phyloP scores from a whole-genome alignment of 192 early-diverging fungal species.

The Backusella sp. region DNA sequence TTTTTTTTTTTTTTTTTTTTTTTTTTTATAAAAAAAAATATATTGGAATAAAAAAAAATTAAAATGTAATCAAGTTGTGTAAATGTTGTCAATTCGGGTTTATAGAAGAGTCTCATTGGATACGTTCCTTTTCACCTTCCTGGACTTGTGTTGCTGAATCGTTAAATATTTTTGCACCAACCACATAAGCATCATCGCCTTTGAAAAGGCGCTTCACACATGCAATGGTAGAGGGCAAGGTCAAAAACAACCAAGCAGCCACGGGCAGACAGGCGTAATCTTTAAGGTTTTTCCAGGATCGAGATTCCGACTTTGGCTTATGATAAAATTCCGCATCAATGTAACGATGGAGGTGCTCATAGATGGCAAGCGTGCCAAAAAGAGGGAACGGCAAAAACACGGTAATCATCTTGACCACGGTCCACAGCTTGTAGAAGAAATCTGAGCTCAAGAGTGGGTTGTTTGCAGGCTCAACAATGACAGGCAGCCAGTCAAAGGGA shows the following conservation, averaged over 20 bases:
- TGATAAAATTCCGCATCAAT: conserved; percentile 42
- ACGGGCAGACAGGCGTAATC: conserved; percentile 45
- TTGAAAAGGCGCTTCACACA: conserved; percentile 39
- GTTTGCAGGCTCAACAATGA: conserved; percentile 15
- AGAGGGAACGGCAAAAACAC: conserved; percentile 42
- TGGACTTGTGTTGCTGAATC: not conserved
- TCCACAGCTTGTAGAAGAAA: conserved; percentile 39
- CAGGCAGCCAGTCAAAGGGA: conserved; percentile 22
- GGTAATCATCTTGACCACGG: conserved; percentile 39
- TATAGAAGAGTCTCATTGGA: not conserved
- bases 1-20: too few relatives aligned
- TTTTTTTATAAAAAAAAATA: too few relatives aligned
- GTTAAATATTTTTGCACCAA: conserved; percentile 38
- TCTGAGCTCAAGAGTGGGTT: conserved; percentile 40
- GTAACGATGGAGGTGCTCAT: conserved; percentile 41
- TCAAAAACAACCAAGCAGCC: conserved; percentile 51
- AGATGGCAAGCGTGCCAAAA: conserved; percentile 39
- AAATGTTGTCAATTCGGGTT: too few relatives aligned
- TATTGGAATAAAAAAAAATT: too few relatives aligned
- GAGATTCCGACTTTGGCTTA: conserved; percentile 20
- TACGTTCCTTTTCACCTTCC: not conserved
- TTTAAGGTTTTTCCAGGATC: conserved; percentile 32
- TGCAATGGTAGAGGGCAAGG: conserved; percentile 43
- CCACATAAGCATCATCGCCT: conserved; percentile 39
- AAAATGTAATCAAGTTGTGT: too few relatives aligned